A percentile compares a stretch with the other conserved stretches of the same genome.
Evolutionary conservation across 805 yeast species (phyloP).

Genomic region (Helenozyma baotianmanensis): DNA sequence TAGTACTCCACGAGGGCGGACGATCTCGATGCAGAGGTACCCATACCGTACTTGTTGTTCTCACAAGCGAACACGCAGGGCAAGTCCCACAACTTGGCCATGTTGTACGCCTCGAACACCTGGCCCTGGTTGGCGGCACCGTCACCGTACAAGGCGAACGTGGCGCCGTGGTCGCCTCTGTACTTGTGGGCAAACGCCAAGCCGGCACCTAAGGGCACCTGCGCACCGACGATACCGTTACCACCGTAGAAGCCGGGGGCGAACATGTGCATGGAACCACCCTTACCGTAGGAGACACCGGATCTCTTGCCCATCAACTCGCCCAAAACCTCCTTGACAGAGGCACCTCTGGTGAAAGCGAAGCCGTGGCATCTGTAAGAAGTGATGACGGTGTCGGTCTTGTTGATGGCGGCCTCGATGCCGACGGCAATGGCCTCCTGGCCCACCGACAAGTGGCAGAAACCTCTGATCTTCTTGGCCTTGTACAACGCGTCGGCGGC

Average conservation of each 20-base stretch:
- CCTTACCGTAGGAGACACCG: constrained; percentile 96
- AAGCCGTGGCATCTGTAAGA: constrained; percentile 99
- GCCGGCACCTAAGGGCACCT: constrained; percentile 97
- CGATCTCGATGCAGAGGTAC: constrained; percentile 95
- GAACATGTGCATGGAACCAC: constrained; percentile 99
- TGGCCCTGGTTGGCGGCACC: constrained; percentile 99
- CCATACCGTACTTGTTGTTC: constrained; percentile 99
- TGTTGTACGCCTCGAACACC: constrained; percentile 95
- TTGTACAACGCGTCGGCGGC: constrained; percentile 96
- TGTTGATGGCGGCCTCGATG: constrained; percentile 88
- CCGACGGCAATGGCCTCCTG: constrained; percentile 99
- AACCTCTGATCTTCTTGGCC: constrained; percentile 97
- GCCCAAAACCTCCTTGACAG: constrained; percentile 85
- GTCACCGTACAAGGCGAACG: constrained; percentile 93
- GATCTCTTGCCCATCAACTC: constrained; percentile 95
- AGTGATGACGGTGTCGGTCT: constrained; percentile 85
- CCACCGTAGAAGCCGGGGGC: constrained; percentile 97
- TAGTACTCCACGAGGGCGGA: constrained; percentile 95
- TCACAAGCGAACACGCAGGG: constrained; percentile 96
- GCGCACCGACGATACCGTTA: constrained; percentile 99
- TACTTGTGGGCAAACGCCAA: constrained; percentile 98
- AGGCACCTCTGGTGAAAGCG: constrained; percentile 92
- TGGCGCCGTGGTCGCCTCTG: constrained; percentile 69
- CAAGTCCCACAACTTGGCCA: constrained; percentile 98
- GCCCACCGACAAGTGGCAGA: constrained; percentile 97